Evolutionary conservation across 257 asterid species (phyloP), one percentile per base, ranked within the genome.

Genomic region (Penstemon barbatus): DNA sequence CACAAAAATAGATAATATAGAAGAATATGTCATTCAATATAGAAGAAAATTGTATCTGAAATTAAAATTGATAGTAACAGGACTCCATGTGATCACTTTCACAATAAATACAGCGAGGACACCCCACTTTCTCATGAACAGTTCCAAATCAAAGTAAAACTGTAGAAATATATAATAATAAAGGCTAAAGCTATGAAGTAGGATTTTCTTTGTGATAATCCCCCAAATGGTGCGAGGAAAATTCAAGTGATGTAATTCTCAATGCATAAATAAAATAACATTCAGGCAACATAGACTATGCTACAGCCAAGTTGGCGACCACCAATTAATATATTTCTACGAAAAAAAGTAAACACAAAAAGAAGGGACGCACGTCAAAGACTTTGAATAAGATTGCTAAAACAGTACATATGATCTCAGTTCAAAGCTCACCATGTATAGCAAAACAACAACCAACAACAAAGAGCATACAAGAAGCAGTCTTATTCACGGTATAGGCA

Each of bases 381-480:
- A 11, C 15, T 0, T 11, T 25, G 33, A 25, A 49, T 9, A 10
- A 6, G 4, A 10, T 49, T 49, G 33, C 33, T 10, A 5, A 49
- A 49, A 11, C 11, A 12, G 54, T 49, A 15, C 57, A 51, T 53
- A 41, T 60, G 48, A 19, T 36, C 13, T 19, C 64, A 59, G 40
- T 61, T 38, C 52, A 59, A 60, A 19, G 68, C 25, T 71, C 36
- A 3, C 42, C 38, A 52, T 12, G 60, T 52, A 25, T 25, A 58
- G 45, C 51, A 59, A 15, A 69, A 38, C 7, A 33, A 12, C 61
- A 39, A 41, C n/a, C 25, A 60, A 38, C 66, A 63, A 33, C 10
- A 25, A 25, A 25, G 33, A 72, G 39, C 65, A 63, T 4, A 50
- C 15, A 41, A 54, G 44, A 70, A 33, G 66, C 57, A 50, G 39